These are phyloP conservation scores for Globisporangium perplexum DNA, from an alignment of 352 stramenopile genomes.

Conservation along the genomic window DNA sequence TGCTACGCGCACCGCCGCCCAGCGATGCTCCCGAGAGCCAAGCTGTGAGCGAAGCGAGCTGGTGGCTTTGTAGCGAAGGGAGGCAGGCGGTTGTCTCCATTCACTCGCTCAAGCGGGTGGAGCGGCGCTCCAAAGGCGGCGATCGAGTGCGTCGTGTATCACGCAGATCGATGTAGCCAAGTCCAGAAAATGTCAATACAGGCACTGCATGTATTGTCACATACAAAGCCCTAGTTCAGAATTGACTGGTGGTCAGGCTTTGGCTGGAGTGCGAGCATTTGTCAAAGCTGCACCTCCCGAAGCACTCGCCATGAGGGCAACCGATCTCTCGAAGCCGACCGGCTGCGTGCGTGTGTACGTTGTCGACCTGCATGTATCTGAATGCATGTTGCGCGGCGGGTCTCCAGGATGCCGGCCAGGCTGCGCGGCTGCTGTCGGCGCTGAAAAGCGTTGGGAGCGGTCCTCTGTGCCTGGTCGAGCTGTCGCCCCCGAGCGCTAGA, in stretches of 20 bases:
- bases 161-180: too few species aligned
- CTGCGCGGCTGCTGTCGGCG: conserved; percentile 10
- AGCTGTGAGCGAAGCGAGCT: conserved; percentile 2
- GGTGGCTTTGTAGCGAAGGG: too few species aligned
- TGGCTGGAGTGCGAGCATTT: too few species aligned
- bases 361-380: not conserved
- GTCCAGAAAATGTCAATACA: not conserved
- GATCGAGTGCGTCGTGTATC: not conserved
- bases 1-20: conserved; percentile 51
- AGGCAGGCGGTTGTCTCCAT: not conserved
- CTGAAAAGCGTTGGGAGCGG: conserved; percentile 23
- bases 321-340: too few species aligned
- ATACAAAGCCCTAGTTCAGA: too few species aligned
- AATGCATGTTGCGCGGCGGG: conserved; percentile 9
- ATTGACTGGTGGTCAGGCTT: too few species aligned
- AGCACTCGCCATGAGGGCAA: too few species aligned
- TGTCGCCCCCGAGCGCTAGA: conserved; percentile 41
- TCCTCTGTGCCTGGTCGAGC: conserved; percentile 19
- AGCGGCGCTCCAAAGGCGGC: too few species aligned
- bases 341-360: not conserved
- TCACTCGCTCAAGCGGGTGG: too few species aligned
- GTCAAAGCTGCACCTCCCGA: too few species aligned
- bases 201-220: too few species aligned
- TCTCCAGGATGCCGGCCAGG: conserved; percentile 7
- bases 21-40: conserved; percentile 6